These are phyloP conservation scores for Mycena sanguinolenta DNA, from an alignment of 768 basidiomycete genomes.

Conservation along the genomic window DNA sequence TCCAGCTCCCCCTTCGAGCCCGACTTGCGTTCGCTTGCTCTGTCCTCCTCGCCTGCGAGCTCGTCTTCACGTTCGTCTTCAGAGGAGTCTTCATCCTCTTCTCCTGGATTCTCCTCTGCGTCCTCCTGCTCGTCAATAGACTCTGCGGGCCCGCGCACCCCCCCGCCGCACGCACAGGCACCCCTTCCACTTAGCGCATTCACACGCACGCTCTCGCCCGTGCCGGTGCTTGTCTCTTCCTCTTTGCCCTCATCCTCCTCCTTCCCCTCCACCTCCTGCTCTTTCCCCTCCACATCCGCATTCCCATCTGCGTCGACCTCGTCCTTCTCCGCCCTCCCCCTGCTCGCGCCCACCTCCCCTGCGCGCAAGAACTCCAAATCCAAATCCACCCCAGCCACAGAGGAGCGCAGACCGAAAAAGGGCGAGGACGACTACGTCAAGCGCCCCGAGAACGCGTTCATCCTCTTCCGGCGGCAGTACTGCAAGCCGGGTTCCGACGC, in stretches of 20 bases:
- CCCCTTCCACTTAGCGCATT: slow-evolving; percentile 44
- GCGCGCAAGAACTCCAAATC: background rate
- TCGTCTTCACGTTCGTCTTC: slow-evolving; percentile 47
- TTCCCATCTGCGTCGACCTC: too few relatives aligned
- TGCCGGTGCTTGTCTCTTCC: background rate
- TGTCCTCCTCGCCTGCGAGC: slow-evolving; percentile 24
- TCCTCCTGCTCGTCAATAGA: slow-evolving; percentile 34
- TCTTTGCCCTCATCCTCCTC: background rate
- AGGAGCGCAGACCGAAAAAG: slow-evolving; percentile 71
- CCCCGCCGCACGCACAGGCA: slow-evolving; percentile 38
- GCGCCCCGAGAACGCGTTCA: slow-evolving; percentile 78
- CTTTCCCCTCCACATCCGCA: slow-evolving; percentile 1
- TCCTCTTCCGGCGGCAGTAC: slow-evolving; percentile 84
- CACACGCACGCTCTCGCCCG: slow-evolving; percentile 34
- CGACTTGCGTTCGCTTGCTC: slow-evolving; percentile 70
- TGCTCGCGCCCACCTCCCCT: slow-evolving; percentile 18
- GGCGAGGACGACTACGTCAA: slow-evolving; percentile 89
- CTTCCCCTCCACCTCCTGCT: background rate
- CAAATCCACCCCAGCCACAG: background rate
- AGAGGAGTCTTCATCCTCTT: slow-evolving; percentile 49
- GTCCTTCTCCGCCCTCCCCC: too few relatives aligned
- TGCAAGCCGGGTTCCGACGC: slow-evolving; percentile 58
- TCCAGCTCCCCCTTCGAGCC: slow-evolving; percentile 81
- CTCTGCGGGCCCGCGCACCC: slow-evolving; percentile 52
- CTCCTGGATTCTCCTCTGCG: slow-evolving; percentile 45